These are phyloP conservation scores for Cylindricascospora bacillispora DNA, from an alignment of 1,139 yeast genomes.

Conservation along the genomic window DNA sequence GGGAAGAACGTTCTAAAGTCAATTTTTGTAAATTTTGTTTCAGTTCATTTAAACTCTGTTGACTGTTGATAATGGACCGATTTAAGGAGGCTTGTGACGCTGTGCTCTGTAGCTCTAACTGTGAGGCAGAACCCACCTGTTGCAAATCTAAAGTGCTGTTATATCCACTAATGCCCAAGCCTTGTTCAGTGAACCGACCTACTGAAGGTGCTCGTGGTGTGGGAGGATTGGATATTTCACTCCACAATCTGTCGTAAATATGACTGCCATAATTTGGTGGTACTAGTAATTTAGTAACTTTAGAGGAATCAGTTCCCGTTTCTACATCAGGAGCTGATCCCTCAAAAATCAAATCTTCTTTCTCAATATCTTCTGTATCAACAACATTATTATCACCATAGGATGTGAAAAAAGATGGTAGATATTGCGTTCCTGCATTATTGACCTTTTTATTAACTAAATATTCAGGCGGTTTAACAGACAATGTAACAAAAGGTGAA, in stretches of 20 bases:
- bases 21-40: slow-evolving; percentile 1
- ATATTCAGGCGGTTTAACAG: slow-evolving; percentile 37
- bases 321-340: slow-evolving; percentile 23
- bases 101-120: neutral
- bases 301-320: slow-evolving; percentile 10
- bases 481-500: slow-evolving; percentile 69
- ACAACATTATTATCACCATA: slow-evolving; percentile 2
- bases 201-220: too few relatives aligned
- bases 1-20: slow-evolving; percentile 2
- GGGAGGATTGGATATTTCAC: slow-evolving; percentile 28
- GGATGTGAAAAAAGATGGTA: slow-evolving; percentile 1
- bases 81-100: neutral
- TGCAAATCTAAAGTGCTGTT: too few relatives aligned
- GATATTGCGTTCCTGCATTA: slow-evolving; percentile 7
- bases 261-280: slow-evolving; percentile 87
- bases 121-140: neutral
- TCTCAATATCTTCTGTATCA: slow-evolving; percentile 6
- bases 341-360: slow-evolving; percentile 3
- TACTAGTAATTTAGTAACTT: slow-evolving; percentile 34
- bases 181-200: neutral
- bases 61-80: neutral
- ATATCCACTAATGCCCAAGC: neutral
- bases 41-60: neutral
- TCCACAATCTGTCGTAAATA: slow-evolving; percentile 76
- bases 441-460: slow-evolving; percentile 6